Conservation (phyloP, 176 grass and related monocot species). For the Eragrostis curvula region DNA sequence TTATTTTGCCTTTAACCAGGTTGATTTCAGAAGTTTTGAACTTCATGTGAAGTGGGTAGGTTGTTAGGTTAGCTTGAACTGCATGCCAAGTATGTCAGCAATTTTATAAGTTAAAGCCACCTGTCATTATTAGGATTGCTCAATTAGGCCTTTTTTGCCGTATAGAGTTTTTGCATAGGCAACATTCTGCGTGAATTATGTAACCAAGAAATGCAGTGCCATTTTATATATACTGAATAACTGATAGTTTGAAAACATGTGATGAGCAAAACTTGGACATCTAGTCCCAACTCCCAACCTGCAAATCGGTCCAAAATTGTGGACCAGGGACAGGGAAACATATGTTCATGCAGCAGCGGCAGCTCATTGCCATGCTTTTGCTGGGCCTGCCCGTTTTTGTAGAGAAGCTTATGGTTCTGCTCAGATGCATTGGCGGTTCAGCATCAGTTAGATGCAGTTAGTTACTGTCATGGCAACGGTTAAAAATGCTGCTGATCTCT, state of each 20-base stretch:
- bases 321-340: constrained; percentile 30
- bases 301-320: not conserved
- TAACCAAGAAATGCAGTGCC: not conserved
- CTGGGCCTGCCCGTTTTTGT: not conserved
- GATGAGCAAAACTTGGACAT: not conserved
- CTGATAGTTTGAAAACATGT: not conserved
- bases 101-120: not conserved
- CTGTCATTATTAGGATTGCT: not conserved
- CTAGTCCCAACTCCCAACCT: not conserved
- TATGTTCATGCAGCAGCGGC: constrained; percentile 1
- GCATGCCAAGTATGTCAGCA: not conserved
- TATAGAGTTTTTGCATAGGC: not conserved
- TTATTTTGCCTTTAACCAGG: no score
- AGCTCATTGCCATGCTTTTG: not conserved
- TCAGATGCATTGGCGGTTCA: not conserved
- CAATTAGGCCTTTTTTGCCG: not conserved
- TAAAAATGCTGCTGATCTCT: not conserved
- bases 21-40: not conserved
- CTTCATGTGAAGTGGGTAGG: not conserved
- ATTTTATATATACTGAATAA: not conserved
- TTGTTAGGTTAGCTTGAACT: not conserved
- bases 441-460: not conserved
- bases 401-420: not conserved
- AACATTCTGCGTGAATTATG: not conserved
- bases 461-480: not conserved